Base-by-base conservation (phyloP, 2,329 filamentous ascomycete genomes). In the Neofusicoccum kwambonambiense region DNA sequence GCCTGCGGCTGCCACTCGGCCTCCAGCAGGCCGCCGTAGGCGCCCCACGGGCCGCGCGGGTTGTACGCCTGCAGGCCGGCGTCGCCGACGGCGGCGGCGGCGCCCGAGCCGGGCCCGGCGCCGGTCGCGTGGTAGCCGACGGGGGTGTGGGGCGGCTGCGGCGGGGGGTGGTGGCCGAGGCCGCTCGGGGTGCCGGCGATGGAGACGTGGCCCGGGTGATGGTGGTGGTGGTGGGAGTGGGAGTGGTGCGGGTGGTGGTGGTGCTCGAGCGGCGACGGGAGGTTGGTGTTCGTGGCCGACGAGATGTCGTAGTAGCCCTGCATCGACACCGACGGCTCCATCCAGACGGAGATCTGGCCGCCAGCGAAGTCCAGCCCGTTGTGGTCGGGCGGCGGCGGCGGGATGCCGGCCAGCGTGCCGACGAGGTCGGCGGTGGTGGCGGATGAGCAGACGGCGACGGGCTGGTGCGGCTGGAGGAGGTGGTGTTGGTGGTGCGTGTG, bases 351-450 rank as follows among this genome's bases (percentile, higher is more conserved):
- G 64, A 81, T 78, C 44, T 77, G 75, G 12, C 77, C 76, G 57
- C 71, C 74, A 19, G 68, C 70, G 70, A 81, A 80, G 67, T 80
- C 77, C 67, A 79, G 77, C 12, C 72, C 71, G 63, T 78, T 78
- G 19, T 74, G 68, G 34, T 74, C 69, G 22, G 22, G 12, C 15
- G 22, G 31, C 34, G 2, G 56, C 4, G 44, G 31, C 11, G 56
- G 11, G 4, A 22, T 22, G 57, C 19, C 31, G 35, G 41, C 13
- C 27, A 44, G 39, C 42, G 49, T 19, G 60, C 11, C 39, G 49
- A 54, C 39, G 41, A 45, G 61, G 49, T 45, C 61, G 41, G 39
- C 17, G 49, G 50, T 17, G 35, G 61, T 4, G 64, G 57, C 4
- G 41, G 15, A 31, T n/a, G 52, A 22, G 27, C 27, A 31, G 5